Conservation (phyloP, 1,284 basidiomycete species). For the Cutaneotrichosporon dermatis region DNA sequence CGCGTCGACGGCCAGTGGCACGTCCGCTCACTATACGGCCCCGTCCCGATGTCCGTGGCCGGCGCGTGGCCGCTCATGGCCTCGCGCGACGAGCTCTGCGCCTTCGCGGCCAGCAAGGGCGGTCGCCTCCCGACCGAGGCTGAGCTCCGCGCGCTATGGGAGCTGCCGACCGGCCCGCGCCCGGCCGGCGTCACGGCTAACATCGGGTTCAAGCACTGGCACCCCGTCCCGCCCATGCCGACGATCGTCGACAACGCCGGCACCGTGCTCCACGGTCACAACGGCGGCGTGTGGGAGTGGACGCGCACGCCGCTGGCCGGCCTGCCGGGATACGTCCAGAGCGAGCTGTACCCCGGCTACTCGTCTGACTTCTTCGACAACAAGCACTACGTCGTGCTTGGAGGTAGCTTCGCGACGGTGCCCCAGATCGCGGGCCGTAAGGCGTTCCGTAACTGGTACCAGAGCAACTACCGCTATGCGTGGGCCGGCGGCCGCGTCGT, state of each 20-base stretch:
- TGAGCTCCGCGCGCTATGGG: constrained; percentile 71
- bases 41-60: constrained; percentile 70
- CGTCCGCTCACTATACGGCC: constrained; percentile 83
- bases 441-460: constrained; percentile 78
- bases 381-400: constrained; percentile 77
- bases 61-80: constrained; percentile 83
- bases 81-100: constrained; percentile 70
- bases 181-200: constrained; percentile 65
- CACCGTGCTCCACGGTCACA: constrained; percentile 56
- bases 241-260: constrained; percentile 48
- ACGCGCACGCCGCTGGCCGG: constrained; percentile 72
- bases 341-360: constrained; percentile 79
- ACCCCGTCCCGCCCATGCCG: constrained; percentile 64
- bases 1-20: constrained; percentile 40
- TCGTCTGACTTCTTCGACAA: constrained; percentile 84
- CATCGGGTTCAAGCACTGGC: constrained; percentile 86
- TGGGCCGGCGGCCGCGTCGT: constrained; percentile 74
- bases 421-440: constrained; percentile 72
- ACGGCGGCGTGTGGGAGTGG: constrained; percentile 99
- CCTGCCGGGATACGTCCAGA: constrained; percentile 70
- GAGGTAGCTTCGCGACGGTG: constrained; percentile 83
- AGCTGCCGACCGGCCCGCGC: constrained; percentile 52
- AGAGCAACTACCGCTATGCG: constrained; percentile 75
- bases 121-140: constrained; percentile 87
- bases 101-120: constrained; percentile 75